Evolutionary conservation across 352 stramenopile species (phyloP).

Genomic region (Pseudoperonospora humuli): DNA sequence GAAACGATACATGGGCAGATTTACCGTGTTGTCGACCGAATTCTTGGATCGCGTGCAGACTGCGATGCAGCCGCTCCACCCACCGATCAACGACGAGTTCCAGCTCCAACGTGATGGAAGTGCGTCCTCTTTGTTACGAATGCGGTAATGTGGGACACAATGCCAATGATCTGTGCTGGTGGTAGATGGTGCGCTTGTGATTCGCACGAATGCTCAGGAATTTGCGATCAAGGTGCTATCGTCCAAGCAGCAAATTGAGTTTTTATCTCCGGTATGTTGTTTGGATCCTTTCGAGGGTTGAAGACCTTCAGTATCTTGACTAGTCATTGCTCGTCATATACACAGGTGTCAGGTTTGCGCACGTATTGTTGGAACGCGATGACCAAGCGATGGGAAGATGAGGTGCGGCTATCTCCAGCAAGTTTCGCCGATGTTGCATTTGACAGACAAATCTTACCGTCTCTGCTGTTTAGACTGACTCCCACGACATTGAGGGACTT

Average conservation of each 20-base stretch:
- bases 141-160: too few species aligned
- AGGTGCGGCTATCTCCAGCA: conserved; percentile 26
- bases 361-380: conserved; percentile 70
- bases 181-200: conserved; percentile 35
- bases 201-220: conserved; percentile 41
- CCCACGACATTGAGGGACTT: conserved; percentile 73
- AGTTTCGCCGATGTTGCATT: neutral
- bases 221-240: conserved; percentile 54
- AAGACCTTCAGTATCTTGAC: neutral
- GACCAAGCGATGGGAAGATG: conserved; percentile 68
- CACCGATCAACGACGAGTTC: conserved; percentile 57
- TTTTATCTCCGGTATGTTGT: conserved; percentile 44
- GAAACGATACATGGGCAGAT: conserved; percentile 26
- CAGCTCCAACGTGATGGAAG: conserved; percentile 34
- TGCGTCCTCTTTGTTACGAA: conserved; percentile 5
- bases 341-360: conserved; percentile 60
- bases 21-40: conserved; percentile 30
- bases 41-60: conserved; percentile 64
- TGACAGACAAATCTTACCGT: conserved; percentile 7
- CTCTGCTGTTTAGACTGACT: conserved; percentile 35
- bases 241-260: conserved; percentile 62
- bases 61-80: conserved; percentile 50
- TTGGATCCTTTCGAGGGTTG: neutral
- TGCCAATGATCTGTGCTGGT: neutral
- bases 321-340: neutral